Conservation (phyloP, 148 eudicot genomes). For the Amaranthus palmeri region DNA sequence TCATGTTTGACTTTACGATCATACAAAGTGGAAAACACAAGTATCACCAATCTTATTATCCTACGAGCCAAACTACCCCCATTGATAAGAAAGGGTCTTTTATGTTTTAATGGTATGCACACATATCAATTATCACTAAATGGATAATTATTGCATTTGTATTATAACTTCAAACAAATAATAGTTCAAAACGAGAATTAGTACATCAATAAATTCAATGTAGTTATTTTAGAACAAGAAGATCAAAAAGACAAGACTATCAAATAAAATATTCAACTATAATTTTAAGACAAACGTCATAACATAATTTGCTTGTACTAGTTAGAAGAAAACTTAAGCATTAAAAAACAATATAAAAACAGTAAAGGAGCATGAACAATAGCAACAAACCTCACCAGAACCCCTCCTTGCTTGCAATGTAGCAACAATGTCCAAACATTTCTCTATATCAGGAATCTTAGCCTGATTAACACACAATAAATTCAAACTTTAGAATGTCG, state of each 20-base stretch:
- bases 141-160: background rate
- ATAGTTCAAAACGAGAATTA: background rate
- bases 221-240: too few relatives aligned
- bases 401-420: slow-evolving; percentile 81
- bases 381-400: slow-evolving; percentile 78
- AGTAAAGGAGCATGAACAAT: background rate
- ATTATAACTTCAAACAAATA: background rate
- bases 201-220: too few relatives aligned
- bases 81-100: too few relatives aligned
- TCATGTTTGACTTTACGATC: too few relatives aligned
- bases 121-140: background rate
- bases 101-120: too few relatives aligned
- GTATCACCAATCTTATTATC: too few relatives aligned
- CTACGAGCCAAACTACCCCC: too few relatives aligned
- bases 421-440: slow-evolving; percentile 77
- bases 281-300: background rate
- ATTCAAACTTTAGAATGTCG: background rate
- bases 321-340: background rate
- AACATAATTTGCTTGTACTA: background rate
- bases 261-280: background rate
- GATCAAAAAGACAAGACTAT: background rate
- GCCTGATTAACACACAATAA: slow-evolving; percentile 37
- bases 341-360: background rate
- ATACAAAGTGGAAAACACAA: too few relatives aligned
- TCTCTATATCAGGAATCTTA: slow-evolving; percentile 97